These are phyloP conservation scores for Rhododendron henanense DNA, from an alignment of 148 eudicot species.

Conservation along the genomic window DNA sequence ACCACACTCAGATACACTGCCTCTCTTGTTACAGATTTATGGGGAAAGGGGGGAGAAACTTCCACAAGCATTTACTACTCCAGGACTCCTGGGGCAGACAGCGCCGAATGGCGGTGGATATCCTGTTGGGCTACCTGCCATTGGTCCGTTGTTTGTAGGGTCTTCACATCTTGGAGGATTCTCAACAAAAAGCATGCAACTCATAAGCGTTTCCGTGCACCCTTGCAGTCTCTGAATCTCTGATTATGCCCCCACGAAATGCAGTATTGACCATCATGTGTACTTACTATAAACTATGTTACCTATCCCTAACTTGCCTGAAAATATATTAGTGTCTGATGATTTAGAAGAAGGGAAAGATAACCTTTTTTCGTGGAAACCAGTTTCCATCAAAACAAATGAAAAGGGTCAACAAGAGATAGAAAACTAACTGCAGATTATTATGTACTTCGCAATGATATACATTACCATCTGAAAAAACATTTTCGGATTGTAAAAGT, in stretches of 20 bases:
- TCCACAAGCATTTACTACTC: too few relatives aligned
- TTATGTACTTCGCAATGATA: not conserved
- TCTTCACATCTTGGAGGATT: too few relatives aligned
- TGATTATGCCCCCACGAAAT: not conserved
- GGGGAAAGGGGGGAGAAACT: too few relatives aligned
- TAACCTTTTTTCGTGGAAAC: not conserved
- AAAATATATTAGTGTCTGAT: not conserved
- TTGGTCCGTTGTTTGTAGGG: too few relatives aligned
- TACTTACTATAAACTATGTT: not conserved
- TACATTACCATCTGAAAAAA: not conserved
- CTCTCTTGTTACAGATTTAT: not conserved
- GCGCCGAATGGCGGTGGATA: too few relatives aligned
- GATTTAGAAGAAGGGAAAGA: not conserved
- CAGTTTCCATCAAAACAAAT: not conserved
- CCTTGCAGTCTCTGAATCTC: not conserved
- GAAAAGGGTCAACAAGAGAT: not conserved
- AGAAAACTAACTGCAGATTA: not conserved
- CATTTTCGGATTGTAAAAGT: not conserved
- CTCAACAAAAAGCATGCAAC: not conserved
- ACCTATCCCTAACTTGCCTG: not conserved
- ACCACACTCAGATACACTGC: too few relatives aligned
- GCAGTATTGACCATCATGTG: not conserved
- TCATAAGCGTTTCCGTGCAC: not conserved
- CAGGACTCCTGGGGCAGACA: too few relatives aligned
- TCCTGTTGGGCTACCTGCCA: too few relatives aligned